Conservation (phyloP, 2,329 filamentous ascomycete species). For the Dactylellina haptotyla region DNA sequence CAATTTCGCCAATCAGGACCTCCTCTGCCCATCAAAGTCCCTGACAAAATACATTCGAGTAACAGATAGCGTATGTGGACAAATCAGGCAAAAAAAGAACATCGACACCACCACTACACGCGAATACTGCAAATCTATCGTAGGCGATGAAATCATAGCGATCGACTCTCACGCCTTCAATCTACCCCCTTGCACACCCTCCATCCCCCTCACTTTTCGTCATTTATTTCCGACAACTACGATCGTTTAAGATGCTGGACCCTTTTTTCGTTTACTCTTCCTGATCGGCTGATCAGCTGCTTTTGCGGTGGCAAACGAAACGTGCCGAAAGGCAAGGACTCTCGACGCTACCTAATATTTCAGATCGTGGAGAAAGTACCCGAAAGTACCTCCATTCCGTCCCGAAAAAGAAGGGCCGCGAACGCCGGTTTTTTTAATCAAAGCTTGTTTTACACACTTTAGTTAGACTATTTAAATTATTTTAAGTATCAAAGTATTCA, state of each 20-base stretch:
- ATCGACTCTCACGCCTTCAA: neutral
- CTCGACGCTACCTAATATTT: neutral
- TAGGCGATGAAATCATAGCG: neutral
- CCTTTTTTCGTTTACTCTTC: neutral
- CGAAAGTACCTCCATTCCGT: too few relatives aligned
- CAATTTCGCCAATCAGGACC: neutral
- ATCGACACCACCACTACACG: neutral
- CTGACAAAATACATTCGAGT: neutral
- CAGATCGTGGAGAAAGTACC: neutral
- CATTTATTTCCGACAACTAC: neutral
- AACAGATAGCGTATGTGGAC: neutral
- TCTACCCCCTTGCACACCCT: neutral
- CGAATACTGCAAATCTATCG: neutral
- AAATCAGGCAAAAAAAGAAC: neutral
- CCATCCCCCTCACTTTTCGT: neutral
- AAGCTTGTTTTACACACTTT: too few relatives aligned
- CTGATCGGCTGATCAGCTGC: neutral
- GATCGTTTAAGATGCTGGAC: neutral
- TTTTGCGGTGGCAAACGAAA: neutral
- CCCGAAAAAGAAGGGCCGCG: too few relatives aligned
- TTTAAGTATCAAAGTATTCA: too few relatives aligned
- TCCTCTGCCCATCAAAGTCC: too few relatives aligned
- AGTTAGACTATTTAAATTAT: too few relatives aligned
- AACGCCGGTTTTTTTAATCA: too few relatives aligned
- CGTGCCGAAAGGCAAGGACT: constrained; percentile 9